Conservation (phyloP, 2,329 filamentous ascomycete genomes). For the Hirsutella rhossiliensis region DNA sequence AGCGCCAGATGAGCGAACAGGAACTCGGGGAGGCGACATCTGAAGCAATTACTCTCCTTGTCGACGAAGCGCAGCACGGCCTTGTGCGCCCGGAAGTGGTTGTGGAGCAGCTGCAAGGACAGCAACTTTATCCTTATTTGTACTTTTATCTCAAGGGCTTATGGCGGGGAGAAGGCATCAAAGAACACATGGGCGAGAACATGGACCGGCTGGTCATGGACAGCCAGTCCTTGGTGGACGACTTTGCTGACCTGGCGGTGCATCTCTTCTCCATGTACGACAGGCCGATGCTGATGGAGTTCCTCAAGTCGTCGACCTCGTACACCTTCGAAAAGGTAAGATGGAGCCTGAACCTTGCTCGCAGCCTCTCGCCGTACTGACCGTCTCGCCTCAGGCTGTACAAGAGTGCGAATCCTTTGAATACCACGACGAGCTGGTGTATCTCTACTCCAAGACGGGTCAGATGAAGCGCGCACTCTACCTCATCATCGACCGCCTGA, state of each 20-base stretch:
- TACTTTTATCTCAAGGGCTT: slow-evolving; percentile 86
- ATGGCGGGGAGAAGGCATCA: slow-evolving; percentile 64
- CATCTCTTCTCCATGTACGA: slow-evolving; percentile 80
- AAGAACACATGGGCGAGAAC: slow-evolving; percentile 39
- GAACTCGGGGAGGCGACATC: slow-evolving; percentile 71
- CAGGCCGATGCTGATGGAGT: slow-evolving; percentile 69
- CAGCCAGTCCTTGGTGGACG: slow-evolving; percentile 61
- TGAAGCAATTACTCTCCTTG: slow-evolving; percentile 76
- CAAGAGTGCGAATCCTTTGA: slow-evolving; percentile 69
- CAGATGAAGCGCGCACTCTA: slow-evolving; percentile 85
- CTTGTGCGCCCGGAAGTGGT: slow-evolving; percentile 70
- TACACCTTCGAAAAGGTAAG: slow-evolving; percentile 72
- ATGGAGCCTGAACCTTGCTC: neutral
- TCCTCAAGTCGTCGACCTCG: slow-evolving; percentile 70
- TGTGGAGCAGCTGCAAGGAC: slow-evolving; percentile 60
- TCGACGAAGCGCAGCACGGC: slow-evolving; percentile 83
- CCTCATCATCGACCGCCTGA: slow-evolving; percentile 86
- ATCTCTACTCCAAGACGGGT: slow-evolving; percentile 88
- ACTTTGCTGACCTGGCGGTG: slow-evolving; percentile 77
- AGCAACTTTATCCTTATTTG: slow-evolving; percentile 60
- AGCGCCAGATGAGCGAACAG: slow-evolving; percentile 49
- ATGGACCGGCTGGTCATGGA: slow-evolving; percentile 46
- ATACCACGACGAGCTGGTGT: slow-evolving; percentile 89
- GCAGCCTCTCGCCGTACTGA: slow-evolving; percentile 5
- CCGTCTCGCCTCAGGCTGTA: slow-evolving; percentile 35